A percentile compares a stretch with the other conserved stretches of the same genome.
These are phyloP conservation scores for Mimosa pudica DNA, from an alignment of 306 rosid species.

Conservation along the genomic window DNA sequence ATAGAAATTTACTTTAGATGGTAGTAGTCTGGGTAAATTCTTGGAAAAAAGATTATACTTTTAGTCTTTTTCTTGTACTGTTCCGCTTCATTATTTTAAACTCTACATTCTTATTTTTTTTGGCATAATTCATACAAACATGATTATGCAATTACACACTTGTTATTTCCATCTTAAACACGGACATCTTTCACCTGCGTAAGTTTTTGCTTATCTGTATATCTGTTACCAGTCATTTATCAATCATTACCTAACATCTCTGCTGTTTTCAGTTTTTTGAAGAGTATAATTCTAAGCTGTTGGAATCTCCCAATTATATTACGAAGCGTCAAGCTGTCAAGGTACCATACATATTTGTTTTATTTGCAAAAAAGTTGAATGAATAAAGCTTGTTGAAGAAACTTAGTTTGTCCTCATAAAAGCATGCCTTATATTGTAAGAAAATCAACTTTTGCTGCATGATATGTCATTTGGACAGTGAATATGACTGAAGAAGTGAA, in stretches of 20 bases:
- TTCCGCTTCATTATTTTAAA: conserved; percentile 1
- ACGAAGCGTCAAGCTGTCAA: conserved; percentile 97
- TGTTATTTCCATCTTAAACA: conserved; percentile 22
- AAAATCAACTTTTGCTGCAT: not conserved
- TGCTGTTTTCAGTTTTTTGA: conserved; percentile 73
- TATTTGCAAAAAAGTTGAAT: conserved; percentile 6
- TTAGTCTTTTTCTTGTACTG: not conserved
- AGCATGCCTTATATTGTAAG: conserved; percentile 9
- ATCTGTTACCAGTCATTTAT: conserved; percentile 30
- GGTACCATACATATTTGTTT: conserved; percentile 51
- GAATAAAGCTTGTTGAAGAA: conserved; percentile 26
- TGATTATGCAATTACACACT: not conserved
- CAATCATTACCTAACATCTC: conserved; percentile 20
- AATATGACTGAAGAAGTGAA: not conserved
- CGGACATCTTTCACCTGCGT: conserved; percentile 15
- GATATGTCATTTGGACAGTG: conserved; percentile 6
- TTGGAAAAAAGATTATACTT: conserved; percentile 1
- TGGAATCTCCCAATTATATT: conserved; percentile 93
- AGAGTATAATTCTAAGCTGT: conserved; percentile 86
- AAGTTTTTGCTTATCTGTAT: conserved; percentile 8
- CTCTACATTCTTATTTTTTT: not conserved
- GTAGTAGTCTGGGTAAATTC: conserved; percentile 20
- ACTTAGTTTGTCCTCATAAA: conserved; percentile 6
- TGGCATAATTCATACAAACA: not conserved
- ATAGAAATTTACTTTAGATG: not conserved